Percentiles rank a stretch among this genome's conserved stretches.
These are phyloP conservation scores for Pseudogymnoascus sp. DNA, from an alignment of 2,329 filamentous ascomycete species.

Conservation along the genomic window DNA sequence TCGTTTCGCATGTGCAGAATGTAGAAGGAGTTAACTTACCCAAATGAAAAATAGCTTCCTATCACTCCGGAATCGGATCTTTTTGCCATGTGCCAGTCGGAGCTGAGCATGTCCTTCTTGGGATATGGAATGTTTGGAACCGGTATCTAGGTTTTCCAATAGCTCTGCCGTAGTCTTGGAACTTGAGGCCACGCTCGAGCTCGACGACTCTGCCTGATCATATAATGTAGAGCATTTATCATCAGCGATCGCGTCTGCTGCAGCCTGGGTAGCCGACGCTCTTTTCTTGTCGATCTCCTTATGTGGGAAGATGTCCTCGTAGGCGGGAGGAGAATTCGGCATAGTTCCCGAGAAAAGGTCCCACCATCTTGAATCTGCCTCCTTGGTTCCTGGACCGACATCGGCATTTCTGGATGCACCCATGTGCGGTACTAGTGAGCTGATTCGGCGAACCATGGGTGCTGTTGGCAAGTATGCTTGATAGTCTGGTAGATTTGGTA, in stretches of 20 bases:
- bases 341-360: slow-evolving; percentile 52
- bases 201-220: slow-evolving; percentile 34
- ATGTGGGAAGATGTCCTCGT: slow-evolving; percentile 69
- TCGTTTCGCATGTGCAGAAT: not conserved
- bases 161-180: slow-evolving; percentile 33
- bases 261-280: slow-evolving; percentile 49
- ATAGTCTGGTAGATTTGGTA: slow-evolving; percentile 62
- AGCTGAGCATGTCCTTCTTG: slow-evolving; percentile 59
- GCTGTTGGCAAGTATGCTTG: slow-evolving; percentile 55
- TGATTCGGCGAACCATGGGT: slow-evolving; percentile 64
- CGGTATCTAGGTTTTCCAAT: slow-evolving; percentile 48
- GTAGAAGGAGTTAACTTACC: slow-evolving; percentile 37
- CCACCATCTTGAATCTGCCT: slow-evolving; percentile 57
- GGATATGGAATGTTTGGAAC: slow-evolving; percentile 56
- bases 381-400: slow-evolving; percentile 31
- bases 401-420: slow-evolving; percentile 38
- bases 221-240: slow-evolving; percentile 48
- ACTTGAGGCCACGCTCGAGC: slow-evolving; percentile 26
- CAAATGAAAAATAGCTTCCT: slow-evolving; percentile 63
- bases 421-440: slow-evolving; percentile 64
- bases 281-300: slow-evolving; percentile 48
- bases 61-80: slow-evolving; percentile 54
- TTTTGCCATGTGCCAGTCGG: slow-evolving; percentile 52
- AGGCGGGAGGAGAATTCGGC: slow-evolving; percentile 60
- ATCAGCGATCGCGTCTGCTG: slow-evolving; percentile 52